Evolutionary conservation across 345 rosid genomes (phyloP), one percentile per base, ranked within the genome.

Genomic region (Rhizophora mangle): DNA sequence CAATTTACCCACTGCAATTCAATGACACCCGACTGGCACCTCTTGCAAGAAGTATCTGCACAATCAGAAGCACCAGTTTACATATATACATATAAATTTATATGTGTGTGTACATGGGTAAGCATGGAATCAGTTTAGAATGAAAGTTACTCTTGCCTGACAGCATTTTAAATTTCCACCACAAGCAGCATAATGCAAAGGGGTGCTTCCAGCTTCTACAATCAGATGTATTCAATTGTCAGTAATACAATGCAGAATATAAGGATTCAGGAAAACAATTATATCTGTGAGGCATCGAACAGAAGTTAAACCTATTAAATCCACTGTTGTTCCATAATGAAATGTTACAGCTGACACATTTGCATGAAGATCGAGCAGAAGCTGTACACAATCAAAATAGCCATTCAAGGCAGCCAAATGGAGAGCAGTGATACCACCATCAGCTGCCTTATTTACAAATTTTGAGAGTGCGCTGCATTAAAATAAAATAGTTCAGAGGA

Each of bases 321-420:
- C 99, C 99, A 92, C 85, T 31, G 99, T 87, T 75, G 97, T 90
- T 77, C 99, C 98, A 74, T 90, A 87, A 79, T 87, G 97, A 84
- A 87, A 89, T 62, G 96, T 95, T 67, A 86, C 84, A 6, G 92
- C 91, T 15, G 89, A 84, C 29, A 90, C 90, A 86, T 88, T 86
- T 13, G 98, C 96, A 65, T 83, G 91, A 76, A 95, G 88, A 67
- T 95, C 96, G 72, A 95, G 96, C 59, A 95, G 76, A 85, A 95
- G 99, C 80, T 90, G 96, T 52, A 92, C 93, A 72, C 98, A 95
- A 34, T 95, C 99, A 81, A 90, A 90, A 64, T 90, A 84, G 31
- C 99, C 99, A 76, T 92, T 88, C 83, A 95, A 83, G 63, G 96
- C 97, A 70, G 96, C 94, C 94, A 95, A 86, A 72, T 90, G 98